These are phyloP conservation scores for Microdochium paspali DNA, from an alignment of 2,329 filamentous ascomycete genomes.

Conservation along the genomic window DNA sequence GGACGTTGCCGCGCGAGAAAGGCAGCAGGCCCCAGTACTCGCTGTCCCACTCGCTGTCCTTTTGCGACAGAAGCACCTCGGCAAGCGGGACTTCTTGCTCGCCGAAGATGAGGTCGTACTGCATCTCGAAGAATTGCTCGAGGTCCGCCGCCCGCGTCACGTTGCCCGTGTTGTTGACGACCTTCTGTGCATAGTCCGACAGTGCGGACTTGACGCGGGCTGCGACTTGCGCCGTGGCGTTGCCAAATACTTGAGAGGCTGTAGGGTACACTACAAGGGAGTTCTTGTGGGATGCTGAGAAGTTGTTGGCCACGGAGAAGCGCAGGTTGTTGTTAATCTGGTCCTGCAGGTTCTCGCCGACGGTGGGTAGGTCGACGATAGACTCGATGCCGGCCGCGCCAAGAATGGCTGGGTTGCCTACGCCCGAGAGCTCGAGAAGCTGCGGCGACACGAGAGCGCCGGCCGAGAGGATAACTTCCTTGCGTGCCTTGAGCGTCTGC, in stretches of 20 bases:
- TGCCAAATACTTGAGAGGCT: slow-evolving; percentile 14
- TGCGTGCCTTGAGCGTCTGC: slow-evolving; percentile 24
- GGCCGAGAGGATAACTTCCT: slow-evolving; percentile 36
- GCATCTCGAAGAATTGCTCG: slow-evolving; percentile 28
- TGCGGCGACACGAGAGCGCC: slow-evolving; percentile 40
- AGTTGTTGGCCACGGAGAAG: slow-evolving; percentile 7
- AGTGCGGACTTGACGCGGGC: slow-evolving; percentile 14
- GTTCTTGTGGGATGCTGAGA: slow-evolving; percentile 7
- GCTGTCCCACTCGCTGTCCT: slow-evolving; percentile 21
- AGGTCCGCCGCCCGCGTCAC: slow-evolving; percentile 20
- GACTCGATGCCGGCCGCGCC: slow-evolving; percentile 29
- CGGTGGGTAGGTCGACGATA: slow-evolving; percentile 34
- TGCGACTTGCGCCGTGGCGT: slow-evolving; percentile 19
- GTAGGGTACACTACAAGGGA: slow-evolving; percentile 16
- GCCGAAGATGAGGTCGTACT: slow-evolving; percentile 38
- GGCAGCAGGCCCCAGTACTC: slow-evolving; percentile 27
- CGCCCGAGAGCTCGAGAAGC: slow-evolving; percentile 42
- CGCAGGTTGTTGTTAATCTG: slow-evolving; percentile 27
- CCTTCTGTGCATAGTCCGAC: slow-evolving; percentile 18
- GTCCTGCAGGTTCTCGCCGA: slow-evolving; percentile 43
- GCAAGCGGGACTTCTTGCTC: slow-evolving; percentile 29
- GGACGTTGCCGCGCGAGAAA: slow-evolving; percentile 29
- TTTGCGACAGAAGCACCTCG: slow-evolving; percentile 31
- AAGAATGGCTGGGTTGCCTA: slow-evolving; percentile 33
- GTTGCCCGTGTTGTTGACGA: slow-evolving; percentile 15